Evolutionary conservation across 257 asterid genomes (phyloP).

Genomic region (Salvia hispanica): DNA sequence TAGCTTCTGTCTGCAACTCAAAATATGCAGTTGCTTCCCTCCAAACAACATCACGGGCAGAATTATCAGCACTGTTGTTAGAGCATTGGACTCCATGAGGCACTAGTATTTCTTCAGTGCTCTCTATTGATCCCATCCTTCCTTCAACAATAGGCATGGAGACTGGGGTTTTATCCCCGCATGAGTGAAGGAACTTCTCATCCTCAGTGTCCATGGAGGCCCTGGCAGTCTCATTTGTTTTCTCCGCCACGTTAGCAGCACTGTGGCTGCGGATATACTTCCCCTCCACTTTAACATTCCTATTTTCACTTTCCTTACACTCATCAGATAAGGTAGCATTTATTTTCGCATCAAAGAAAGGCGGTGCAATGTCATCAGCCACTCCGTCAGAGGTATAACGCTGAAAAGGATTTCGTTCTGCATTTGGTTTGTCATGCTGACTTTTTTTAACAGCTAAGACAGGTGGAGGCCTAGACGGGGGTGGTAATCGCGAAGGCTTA

Average conservation of each 20-base stretch:
- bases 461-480: slow-evolving; percentile 96
- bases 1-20: slow-evolving; percentile 44
- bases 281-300: slow-evolving; percentile 45
- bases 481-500: slow-evolving; percentile 79
- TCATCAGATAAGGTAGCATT: slow-evolving; percentile 50
- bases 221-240: slow-evolving; percentile 33
- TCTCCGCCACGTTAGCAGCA: slow-evolving; percentile 39
- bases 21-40: slow-evolving; percentile 60
- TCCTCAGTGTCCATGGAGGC: slow-evolving; percentile 33
- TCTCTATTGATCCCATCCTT: slow-evolving; percentile 32
- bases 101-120: slow-evolving; percentile 35
- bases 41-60: slow-evolving; percentile 56
- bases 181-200: slow-evolving; percentile 35
- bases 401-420: slow-evolving; percentile 44
- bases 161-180: slow-evolving; percentile 28
- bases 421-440: slow-evolving; percentile 33
- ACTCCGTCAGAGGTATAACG: slow-evolving; percentile 45
- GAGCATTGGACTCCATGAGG: slow-evolving; percentile 32
- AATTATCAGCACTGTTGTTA: slow-evolving; percentile 33
- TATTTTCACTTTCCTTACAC: slow-evolving; percentile 37
- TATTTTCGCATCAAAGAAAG: slow-evolving; percentile 59
- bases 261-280: slow-evolving; percentile 34
- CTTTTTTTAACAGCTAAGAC: slow-evolving; percentile 48
- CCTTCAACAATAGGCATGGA: slow-evolving; percentile 39
- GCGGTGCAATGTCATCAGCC: slow-evolving; percentile 42